Evolutionary conservation across 495 filamentous ascomycete species (phyloP), one percentile per base, ranked within the genome.

Genomic region (Penicillium lividum): DNA sequence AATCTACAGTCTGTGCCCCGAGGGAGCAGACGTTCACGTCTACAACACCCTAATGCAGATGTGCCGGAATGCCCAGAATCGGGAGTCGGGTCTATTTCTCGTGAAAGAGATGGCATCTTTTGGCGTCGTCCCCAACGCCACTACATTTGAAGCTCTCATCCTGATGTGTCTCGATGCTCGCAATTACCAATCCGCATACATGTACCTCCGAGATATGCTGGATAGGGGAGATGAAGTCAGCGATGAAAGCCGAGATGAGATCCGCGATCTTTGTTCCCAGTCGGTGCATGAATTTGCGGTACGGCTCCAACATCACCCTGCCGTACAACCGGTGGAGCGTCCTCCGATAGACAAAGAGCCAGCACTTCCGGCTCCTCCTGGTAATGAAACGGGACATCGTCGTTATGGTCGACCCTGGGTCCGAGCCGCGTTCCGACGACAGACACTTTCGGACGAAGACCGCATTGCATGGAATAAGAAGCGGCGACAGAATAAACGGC

Each of bases 21-120:
- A 65, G 6, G 83, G 82, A 9, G 87, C 86, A 9, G 80, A 86
- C 64, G 79, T 81, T 3, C 69, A 76, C 28, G 87, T 84, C 3
- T 93, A 88, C 71, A 89, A 92, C 62, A 62, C 82, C 4, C 77
- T 96, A 7, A 75, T 96, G 47, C 73, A 72, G 36, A 81, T 86
- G 53, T 89, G 89, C 68, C 73, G 78, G 3, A 66, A 67, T 27
- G 75, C 69, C 15, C 59, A 65, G 18, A 75, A 78, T 45, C 82
- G 80, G 53, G 80, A 82, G 49, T 67, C 79, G 1, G 86, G 85
- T 53, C 85, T 87, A 73, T 90, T 91, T 64, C 62, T 94, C 1
- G 80, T 86, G 15, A 77, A 81, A 15, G 93, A 96, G 67, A 93
- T 96, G 86, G 72, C 82, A 1, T 79, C 82, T 22, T 76, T 88